Conservation (phyloP, 2,329 filamentous ascomycete genomes). For the Thelonectria discophora region DNA sequence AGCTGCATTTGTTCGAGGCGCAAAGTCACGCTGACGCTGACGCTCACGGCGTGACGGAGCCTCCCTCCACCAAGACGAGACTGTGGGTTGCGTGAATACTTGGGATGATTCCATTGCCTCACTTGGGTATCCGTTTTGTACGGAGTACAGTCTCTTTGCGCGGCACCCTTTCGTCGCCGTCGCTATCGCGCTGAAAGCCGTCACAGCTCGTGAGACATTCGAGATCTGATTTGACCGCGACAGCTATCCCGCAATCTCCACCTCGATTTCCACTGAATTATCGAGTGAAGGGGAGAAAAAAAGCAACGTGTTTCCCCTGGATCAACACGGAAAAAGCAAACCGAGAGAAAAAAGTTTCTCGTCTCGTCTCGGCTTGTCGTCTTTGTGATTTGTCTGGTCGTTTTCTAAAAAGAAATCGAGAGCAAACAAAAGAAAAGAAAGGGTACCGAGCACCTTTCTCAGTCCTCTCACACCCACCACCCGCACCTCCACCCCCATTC, state of each 20-base stretch:
- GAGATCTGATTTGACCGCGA: neutral
- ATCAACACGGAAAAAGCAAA: slow-evolving; percentile 10
- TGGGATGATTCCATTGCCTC: neutral
- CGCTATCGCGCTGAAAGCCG: neutral
- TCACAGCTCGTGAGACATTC: neutral
- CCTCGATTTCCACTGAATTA: slow-evolving; percentile 7
- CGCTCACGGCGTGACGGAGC: slow-evolving; percentile 3
- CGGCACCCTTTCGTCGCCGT: too few species aligned
- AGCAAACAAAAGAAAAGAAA: neutral
- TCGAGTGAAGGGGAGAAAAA: slow-evolving; percentile 12
- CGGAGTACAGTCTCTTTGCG: neutral
- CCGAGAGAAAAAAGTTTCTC: slow-evolving; percentile 8
- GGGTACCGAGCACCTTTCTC: neutral
- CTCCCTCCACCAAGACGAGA: too few species aligned
- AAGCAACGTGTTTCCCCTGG: slow-evolving; percentile 1
- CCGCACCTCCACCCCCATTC: slow-evolving; percentile 11
- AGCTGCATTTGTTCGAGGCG: slow-evolving; percentile 16
- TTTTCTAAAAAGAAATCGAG: neutral
- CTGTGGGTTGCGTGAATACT: too few species aligned
- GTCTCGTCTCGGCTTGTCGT: neutral
- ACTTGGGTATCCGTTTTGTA: neutral
- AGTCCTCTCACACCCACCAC: slow-evolving; percentile 12
- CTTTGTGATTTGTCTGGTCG: slow-evolving; percentile 5
- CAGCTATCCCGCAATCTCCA: slow-evolving; percentile 16
- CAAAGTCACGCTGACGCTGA: slow-evolving; percentile 24